These are phyloP conservation scores for Paramecium pentaurelia DNA, from an alignment of 73 alveolate genomes.

Conservation along the genomic window DNA sequence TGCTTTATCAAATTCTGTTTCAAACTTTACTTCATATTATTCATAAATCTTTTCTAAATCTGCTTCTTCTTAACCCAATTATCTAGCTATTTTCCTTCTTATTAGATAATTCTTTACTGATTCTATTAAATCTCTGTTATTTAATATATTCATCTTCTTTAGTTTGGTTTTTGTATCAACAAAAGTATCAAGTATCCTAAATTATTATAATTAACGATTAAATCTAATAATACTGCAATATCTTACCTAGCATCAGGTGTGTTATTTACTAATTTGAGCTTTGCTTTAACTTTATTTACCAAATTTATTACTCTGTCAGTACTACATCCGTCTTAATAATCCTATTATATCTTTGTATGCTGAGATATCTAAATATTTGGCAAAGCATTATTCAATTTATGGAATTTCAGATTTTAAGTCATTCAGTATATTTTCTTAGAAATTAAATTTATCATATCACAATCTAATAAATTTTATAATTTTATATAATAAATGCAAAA, in stretches of 20 bases:
- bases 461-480: not conserved
- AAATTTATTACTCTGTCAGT: not conserved
- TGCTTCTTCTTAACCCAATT: not conserved
- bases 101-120: not conserved
- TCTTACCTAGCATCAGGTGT: not conserved
- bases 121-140: constrained; percentile 2
- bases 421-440: not conserved
- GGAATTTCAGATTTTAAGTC: not conserved
- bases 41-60: not conserved
- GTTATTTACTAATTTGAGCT: not conserved
- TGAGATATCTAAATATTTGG: not conserved
- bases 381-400: not conserved
- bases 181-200: not conserved
- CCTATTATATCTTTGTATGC: not conserved
- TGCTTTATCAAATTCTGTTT: not conserved
- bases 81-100: not conserved
- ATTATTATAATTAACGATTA: not conserved
- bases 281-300: not conserved
- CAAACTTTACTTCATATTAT: not conserved
- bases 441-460: not conserved
- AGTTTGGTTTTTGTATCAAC: not conserved
- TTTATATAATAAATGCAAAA: not conserved
- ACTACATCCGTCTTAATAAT: not conserved
- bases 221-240: not conserved
- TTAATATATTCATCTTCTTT: not conserved